These are phyloP conservation scores for Lipomyces anomalus DNA, from an alignment of 805 yeast species.

Conservation along the genomic window DNA sequence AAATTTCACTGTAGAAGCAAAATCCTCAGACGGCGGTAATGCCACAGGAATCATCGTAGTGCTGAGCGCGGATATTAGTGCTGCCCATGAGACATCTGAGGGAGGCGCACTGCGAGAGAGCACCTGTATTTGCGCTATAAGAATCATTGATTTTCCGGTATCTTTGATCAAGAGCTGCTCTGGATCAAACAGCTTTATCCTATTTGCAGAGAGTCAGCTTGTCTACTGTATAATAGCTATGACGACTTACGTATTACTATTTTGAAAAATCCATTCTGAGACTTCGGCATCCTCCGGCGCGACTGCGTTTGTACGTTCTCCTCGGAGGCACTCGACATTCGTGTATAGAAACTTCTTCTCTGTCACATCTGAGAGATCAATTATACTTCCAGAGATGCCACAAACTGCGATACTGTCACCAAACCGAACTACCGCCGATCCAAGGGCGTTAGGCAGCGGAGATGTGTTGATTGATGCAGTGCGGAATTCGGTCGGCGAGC, in stretches of 20 bases:
- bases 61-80: slow-evolving; percentile 54
- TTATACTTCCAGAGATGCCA: slow-evolving; percentile 15
- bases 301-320: not conserved
- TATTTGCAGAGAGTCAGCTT: no score
- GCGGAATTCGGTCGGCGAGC: slow-evolving; percentile 16
- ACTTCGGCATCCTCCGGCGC: slow-evolving; percentile 75
- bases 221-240: slow-evolving; percentile 47
- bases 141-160: slow-evolving; percentile 48
- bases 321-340: slow-evolving; percentile 9
- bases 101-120: slow-evolving; percentile 69
- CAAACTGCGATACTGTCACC: slow-evolving; percentile 19
- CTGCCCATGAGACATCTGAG: slow-evolving; percentile 63
- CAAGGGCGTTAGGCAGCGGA: slow-evolving; percentile 16
- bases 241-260: slow-evolving; percentile 52
- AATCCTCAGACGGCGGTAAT: slow-evolving; percentile 4
- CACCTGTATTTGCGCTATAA: slow-evolving; percentile 65
- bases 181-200: slow-evolving; percentile 51
- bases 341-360: slow-evolving; percentile 3
- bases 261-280: slow-evolving; percentile 59
- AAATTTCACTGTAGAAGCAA: slow-evolving; percentile 3
- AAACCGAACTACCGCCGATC: slow-evolving; percentile 22
- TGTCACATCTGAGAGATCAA: not conserved
- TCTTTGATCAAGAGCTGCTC: slow-evolving; percentile 40
- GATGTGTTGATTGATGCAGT: slow-evolving; percentile 8
- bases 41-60: slow-evolving; percentile 49